phyloP scores from a whole-genome alignment of 306 rosid species.

The Benincasa hispida region DNA sequence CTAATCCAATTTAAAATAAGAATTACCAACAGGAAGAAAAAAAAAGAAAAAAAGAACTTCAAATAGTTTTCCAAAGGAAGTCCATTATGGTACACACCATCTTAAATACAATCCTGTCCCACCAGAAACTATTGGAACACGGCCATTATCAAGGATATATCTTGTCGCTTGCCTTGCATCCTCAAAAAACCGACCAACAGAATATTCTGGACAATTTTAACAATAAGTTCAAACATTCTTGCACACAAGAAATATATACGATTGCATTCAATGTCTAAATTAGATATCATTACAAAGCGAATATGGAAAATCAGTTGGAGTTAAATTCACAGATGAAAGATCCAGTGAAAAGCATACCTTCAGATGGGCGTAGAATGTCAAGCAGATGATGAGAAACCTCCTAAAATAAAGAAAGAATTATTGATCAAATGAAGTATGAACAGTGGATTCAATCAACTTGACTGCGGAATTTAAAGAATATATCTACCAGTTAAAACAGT shows the following conservation, averaged over 20 bases:
- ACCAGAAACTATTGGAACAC: conserved; percentile 83
- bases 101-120: conserved; percentile 92
- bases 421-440: background rate
- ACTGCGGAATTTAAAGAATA: background rate
- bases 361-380: conserved; percentile 64
- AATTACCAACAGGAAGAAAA: background rate
- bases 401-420: conserved; percentile 24
- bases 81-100: conserved; percentile 41
- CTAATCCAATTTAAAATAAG: background rate
- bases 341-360: conserved; percentile 45
- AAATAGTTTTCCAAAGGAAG: conserved; percentile 9
- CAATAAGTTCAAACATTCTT: conserved; percentile 8
- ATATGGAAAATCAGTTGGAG: background rate
- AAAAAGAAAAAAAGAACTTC: background rate
- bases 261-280: background rate
- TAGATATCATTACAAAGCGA: background rate
- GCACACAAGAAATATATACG: background rate
- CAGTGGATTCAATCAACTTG: background rate
- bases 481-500: background rate
- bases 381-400: conserved; percentile 82
- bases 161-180: conserved; percentile 83
- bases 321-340: conserved; percentile 8
- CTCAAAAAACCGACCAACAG: conserved; percentile 84
- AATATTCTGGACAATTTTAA: conserved; percentile 56
- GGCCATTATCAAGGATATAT: conserved; percentile 54